Conservation (phyloP, 176 grass and related monocot genomes). For the Lolium perenne region DNA sequence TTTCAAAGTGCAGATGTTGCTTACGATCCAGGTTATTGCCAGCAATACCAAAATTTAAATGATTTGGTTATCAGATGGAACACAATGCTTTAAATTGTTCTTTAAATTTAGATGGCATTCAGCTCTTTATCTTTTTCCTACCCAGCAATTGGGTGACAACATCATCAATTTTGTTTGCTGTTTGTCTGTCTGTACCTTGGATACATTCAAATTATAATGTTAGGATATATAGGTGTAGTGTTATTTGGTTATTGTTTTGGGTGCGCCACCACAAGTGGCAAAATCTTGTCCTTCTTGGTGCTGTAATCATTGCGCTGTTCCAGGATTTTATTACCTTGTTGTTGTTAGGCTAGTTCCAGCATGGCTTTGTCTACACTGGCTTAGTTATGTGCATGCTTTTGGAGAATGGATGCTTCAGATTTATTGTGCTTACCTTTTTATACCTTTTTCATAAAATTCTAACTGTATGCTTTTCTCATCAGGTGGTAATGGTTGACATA, state of each 20-base stretch:
- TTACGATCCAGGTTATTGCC: neutral
- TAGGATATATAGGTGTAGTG: neutral
- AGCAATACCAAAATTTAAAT: constrained; percentile 6
- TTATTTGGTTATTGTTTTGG: constrained; percentile 11
- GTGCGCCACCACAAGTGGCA: neutral
- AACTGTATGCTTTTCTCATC: constrained; percentile 3
- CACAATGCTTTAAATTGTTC: neutral
- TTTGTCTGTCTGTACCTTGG: constrained; percentile 12
- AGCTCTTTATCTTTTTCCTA: constrained; percentile 27
- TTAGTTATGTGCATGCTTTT: neutral
- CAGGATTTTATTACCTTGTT: constrained; percentile 7
- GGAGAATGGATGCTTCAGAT: neutral
- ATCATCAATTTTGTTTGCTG: constrained; percentile 6
- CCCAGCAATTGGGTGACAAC: constrained; percentile 7
- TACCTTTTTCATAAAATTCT: constrained; percentile 3
- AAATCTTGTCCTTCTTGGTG: constrained; percentile 3
- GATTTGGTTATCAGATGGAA: constrained; percentile 29
- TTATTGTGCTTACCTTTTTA: neutral
- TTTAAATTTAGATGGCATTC: neutral
- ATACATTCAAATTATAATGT: neutral
- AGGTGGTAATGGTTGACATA: constrained; percentile 47
- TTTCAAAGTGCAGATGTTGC: neutral
- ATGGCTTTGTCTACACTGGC: neutral
- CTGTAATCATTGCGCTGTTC: neutral
- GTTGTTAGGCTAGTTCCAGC: neutral